Evolutionary conservation across 495 filamentous ascomycete genomes (phyloP), one percentile per base, ranked within the genome.

Genomic region (Penicillium simplicissimum): DNA sequence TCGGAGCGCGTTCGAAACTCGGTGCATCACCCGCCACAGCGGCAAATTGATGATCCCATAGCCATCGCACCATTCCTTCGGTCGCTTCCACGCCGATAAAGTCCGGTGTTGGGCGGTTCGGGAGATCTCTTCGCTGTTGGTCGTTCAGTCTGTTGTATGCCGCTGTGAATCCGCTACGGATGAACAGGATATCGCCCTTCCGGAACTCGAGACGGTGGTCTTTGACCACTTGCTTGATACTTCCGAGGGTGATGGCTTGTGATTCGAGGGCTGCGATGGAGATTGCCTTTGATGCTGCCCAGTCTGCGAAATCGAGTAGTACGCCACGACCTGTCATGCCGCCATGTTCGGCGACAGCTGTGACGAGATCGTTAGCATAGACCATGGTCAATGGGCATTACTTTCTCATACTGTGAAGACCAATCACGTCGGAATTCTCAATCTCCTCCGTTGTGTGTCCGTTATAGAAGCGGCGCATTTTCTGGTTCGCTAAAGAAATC

Each of bases 391-490:
- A 36, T 33, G 19, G 45, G 57, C 33, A n/a, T 53, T 53, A 23
- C 15, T 35, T 25, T 7, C 25, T 59, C 67, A 33, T 69, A 85
- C 83, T 77, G 35, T 75, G 69, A 48, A 72, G 57, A 9, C 72
- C 71, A 31, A 72, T 70, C 3, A 63, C 60, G 53, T 67, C 57
- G 0, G 69, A 79, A 19, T 65, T 73, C 23, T 87, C 80, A 48
- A 89, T 85, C 21, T 88, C 81, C 4, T 81, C 74, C 57, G 76
- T 67, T 0, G 81, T 84, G 15, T 83, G 77, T 15, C 85, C 86
- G 56, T 87, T 87, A 64, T 88, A 89, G 65, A 87, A 89, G 43
- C 60, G 58, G 74, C 79, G 48, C 11, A 60, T 45, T 74, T 76
- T 72, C 81, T 83, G 69, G 81, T 86, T 62, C 13, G 69, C 69